phyloP scores from a whole-genome alignment of 371 early-diverging fungal species.

The Paraphysoderma sedebokerense region DNA sequence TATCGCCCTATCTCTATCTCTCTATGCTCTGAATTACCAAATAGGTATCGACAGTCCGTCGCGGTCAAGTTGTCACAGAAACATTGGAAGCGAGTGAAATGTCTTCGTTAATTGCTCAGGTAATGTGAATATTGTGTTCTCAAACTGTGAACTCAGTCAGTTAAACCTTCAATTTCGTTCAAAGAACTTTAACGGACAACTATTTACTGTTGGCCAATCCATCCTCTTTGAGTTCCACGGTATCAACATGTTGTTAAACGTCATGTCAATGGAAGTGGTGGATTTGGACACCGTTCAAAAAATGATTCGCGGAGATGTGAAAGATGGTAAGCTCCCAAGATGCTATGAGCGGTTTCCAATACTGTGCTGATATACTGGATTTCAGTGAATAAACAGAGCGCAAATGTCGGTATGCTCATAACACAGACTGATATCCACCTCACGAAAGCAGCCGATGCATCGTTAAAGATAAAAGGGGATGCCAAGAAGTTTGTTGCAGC shows the following conservation, averaged over 20 bases:
- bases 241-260: conserved; percentile 36
- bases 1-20: background rate
- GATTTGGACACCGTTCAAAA: conserved; percentile 38
- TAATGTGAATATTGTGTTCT: too few relatives aligned
- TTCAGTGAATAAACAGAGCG: background rate
- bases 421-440: conserved; percentile 50
- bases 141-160: background rate
- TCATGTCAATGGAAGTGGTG: conserved; percentile 37
- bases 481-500: conserved; percentile 24
- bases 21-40: background rate
- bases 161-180: conserved; percentile 1
- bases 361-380: background rate
- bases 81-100: conserved; percentile 31
- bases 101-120: background rate
- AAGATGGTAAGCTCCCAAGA: conserved; percentile 1
- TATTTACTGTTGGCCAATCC: conserved; percentile 49
- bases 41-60: conserved; percentile 4
- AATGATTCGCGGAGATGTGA: conserved; percentile 16
- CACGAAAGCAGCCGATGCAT: conserved; percentile 46
- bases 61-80: conserved; percentile 43
- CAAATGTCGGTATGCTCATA: conserved; percentile 44
- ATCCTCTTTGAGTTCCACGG: conserved; percentile 71
- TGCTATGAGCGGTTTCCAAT: background rate
- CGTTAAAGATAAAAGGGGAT: conserved; percentile 50
- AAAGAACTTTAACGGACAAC: conserved; percentile 53